Conservation (phyloP, 2,329 filamentous ascomycete genomes). For the Cladobotryum protrusum region DNA sequence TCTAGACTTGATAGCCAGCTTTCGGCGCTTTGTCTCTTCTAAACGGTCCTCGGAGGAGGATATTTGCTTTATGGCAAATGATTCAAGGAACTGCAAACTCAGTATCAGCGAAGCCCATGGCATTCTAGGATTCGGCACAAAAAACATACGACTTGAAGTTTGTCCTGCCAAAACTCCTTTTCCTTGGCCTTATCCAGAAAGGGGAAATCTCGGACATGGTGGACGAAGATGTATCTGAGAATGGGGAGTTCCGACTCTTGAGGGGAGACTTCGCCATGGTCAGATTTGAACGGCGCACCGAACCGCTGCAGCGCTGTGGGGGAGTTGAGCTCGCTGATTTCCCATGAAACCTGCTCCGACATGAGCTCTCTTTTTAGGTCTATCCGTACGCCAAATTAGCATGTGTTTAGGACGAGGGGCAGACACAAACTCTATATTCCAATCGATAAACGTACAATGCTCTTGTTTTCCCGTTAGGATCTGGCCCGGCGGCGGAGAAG, state of each 20-base stretch:
- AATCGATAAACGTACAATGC: conserved; percentile 62
- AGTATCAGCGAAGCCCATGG: background rate
- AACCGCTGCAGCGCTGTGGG: conserved; percentile 92
- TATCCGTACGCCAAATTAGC: conserved; percentile 28
- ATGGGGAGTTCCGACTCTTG: conserved; percentile 92
- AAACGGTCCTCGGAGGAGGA: conserved; percentile 93
- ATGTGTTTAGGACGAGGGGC: too few relatives aligned
- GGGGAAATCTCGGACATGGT: conserved; percentile 95
- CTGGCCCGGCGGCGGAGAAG: conserved; percentile 37
- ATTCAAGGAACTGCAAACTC: conserved; percentile 73
- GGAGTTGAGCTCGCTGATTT: conserved; percentile 89
- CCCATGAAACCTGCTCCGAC: conserved; percentile 78
- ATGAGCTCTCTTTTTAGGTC: conserved; percentile 96
- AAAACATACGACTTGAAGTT: conserved; percentile 75
- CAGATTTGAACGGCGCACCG: conserved; percentile 89
- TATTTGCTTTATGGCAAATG: conserved; percentile 94
- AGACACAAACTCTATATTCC: background rate
- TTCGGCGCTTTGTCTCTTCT: conserved; percentile 91
- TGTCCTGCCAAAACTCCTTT: conserved; percentile 99
- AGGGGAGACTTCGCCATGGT: conserved; percentile 86
- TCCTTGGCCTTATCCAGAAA: conserved; percentile 95
- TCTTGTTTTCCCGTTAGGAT: conserved; percentile 90
- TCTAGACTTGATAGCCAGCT: conserved; percentile 85
- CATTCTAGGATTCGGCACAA: background rate
- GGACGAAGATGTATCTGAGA: conserved; percentile 92